phyloP scores from a whole-genome alignment of 176 grass and related monocot species.

The Eremochloa ophiuroides region DNA sequence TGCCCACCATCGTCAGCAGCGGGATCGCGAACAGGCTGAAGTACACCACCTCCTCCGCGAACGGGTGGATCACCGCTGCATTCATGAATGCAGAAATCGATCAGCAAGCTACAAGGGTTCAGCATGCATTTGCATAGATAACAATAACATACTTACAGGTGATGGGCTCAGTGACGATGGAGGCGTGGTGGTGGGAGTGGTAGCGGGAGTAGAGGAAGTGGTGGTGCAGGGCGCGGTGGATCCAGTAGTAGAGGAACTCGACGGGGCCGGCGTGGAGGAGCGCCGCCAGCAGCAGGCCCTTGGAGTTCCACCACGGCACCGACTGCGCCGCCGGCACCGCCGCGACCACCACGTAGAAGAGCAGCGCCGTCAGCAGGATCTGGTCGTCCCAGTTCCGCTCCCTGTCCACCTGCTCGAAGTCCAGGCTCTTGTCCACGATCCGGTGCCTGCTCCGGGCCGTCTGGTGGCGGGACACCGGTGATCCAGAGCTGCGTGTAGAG shows the following conservation, averaged over 20 bases:
- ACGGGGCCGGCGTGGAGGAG: constrained; percentile 61
- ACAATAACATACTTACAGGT: too few species aligned
- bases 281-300: constrained; percentile 19
- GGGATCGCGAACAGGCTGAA: constrained; percentile 71
- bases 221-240: constrained; percentile 86
- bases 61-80: constrained; percentile 74
- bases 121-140: too few species aligned
- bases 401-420: constrained; percentile 90
- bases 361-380: constrained; percentile 72
- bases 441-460: constrained; percentile 72
- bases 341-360: constrained; percentile 44
- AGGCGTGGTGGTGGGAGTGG: constrained; percentile 87
- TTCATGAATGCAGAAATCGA: not conserved
- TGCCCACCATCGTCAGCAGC: constrained; percentile 23
- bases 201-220: constrained; percentile 83
- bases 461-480: constrained; percentile 68
- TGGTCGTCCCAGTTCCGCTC: constrained; percentile 98
- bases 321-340: not conserved
- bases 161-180: constrained; percentile 93
- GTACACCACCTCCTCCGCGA: constrained; percentile 75
- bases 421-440: constrained; percentile 78
- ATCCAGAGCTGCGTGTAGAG: constrained; percentile 89
- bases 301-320: constrained; percentile 54
- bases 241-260: constrained; percentile 98
- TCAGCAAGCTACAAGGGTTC: too few species aligned